Percentiles rank a stretch among this genome's conserved stretches.
Conservation (phyloP, 495 filamentous ascomycete genomes). For the Astrothelium macrocarpum region DNA sequence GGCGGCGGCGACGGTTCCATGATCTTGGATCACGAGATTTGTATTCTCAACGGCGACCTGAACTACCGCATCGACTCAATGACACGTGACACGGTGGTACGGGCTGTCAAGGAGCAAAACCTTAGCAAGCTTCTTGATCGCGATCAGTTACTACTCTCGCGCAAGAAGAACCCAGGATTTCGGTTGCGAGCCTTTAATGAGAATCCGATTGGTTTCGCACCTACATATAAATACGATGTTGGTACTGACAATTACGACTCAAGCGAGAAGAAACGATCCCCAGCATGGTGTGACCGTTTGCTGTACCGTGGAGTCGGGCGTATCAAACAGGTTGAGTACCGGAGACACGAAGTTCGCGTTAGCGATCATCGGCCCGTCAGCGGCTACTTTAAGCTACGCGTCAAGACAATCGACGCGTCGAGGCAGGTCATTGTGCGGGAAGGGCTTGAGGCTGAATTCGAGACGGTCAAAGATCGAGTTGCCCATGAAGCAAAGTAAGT, state of each 20-base stretch:
- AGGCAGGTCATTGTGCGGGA: constrained; percentile 58
- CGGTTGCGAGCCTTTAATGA: constrained; percentile 79
- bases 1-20: constrained; percentile 90
- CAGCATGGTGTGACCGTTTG: constrained; percentile 93
- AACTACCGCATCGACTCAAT: constrained; percentile 99
- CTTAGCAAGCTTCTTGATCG: constrained; percentile 85
- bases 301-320: constrained; percentile 75
- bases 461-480: constrained; percentile 53
- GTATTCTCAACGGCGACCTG: constrained; percentile 88
- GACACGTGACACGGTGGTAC: constrained; percentile 80
- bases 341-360: constrained; percentile 75
- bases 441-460: constrained; percentile 59
- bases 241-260: constrained; percentile 89
- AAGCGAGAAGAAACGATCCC: constrained; percentile 88
- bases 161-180: constrained; percentile 80
- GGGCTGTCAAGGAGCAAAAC: constrained; percentile 67
- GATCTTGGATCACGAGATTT: constrained; percentile 95
- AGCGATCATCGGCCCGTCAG: constrained; percentile 92
- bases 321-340: constrained; percentile 80
- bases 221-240: constrained; percentile 85
- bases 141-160: constrained; percentile 81
- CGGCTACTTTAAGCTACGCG: constrained; percentile 65
- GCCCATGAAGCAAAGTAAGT: constrained; percentile 54
- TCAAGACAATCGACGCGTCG: constrained; percentile 66
- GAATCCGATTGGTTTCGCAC: constrained; percentile 76